Percentiles rank a stretch among this genome's conserved stretches.
phyloP scores from a whole-genome alignment of 2,329 filamentous ascomycete genomes.

The Blastomyces percursus region DNA sequence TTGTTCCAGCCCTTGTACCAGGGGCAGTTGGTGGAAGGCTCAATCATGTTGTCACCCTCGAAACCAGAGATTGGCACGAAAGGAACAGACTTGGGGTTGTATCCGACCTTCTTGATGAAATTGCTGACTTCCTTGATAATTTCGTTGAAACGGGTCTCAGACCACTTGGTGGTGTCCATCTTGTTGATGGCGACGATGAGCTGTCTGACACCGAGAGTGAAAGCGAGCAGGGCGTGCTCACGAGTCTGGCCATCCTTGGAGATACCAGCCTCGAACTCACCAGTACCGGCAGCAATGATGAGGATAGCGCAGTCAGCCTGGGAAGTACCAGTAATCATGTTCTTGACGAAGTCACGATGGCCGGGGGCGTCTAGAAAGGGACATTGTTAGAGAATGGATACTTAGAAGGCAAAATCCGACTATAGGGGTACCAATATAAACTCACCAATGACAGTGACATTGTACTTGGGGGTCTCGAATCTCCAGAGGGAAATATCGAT shows the following conservation, averaged over 20 bases:
- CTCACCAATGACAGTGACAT: conserved; percentile 93
- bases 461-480: conserved; percentile 98
- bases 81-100: conserved; percentile 97
- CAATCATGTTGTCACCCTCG: conserved; percentile 99
- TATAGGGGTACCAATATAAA: conserved; percentile 15
- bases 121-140: conserved; percentile 99
- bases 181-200: conserved; percentile 99
- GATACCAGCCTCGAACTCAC: conserved; percentile 99
- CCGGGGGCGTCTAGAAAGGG: conserved; percentile 68
- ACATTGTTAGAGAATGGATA: conserved; percentile 11
- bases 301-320: conserved; percentile 99
- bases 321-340: conserved; percentile 99
- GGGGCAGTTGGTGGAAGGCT: conserved; percentile 79
- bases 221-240: conserved; percentile 99
- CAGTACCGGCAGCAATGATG: conserved; percentile 99
- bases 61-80: conserved; percentile 99
- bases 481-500: conserved; percentile 99
- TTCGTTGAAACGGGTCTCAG: conserved; percentile 90
- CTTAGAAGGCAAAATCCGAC: neutral
- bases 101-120: conserved; percentile 99
- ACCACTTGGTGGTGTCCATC: conserved; percentile 99
- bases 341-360: conserved; percentile 99
- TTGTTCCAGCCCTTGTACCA: conserved; percentile 99
- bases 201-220: conserved; percentile 99
- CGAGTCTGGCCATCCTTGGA: conserved; percentile 99